Evolutionary conservation across 169 alveolate genomes (phyloP).

Genomic region (Cryptosporidium sp.): DNA sequence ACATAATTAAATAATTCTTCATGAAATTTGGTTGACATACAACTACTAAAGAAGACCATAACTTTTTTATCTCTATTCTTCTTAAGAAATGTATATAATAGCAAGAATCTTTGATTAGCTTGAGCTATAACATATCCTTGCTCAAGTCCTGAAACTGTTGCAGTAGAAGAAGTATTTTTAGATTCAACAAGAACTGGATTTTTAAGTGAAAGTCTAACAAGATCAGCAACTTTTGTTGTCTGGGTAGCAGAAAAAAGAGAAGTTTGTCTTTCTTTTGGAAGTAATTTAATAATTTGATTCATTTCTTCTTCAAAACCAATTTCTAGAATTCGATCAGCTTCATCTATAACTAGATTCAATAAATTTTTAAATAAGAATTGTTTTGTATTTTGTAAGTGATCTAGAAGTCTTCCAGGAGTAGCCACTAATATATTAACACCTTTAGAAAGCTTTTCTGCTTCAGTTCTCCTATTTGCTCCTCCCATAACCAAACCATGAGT

Average conservation of each 20-base stretch:
- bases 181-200: slow-evolving; percentile 95
- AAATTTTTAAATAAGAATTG: slow-evolving; percentile 96
- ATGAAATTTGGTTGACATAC: slow-evolving; percentile 98
- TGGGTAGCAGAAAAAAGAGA: slow-evolving; percentile 98
- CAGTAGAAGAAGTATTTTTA: slow-evolving; percentile 82
- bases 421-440: slow-evolving; percentile 97
- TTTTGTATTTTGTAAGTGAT: slow-evolving; percentile 98
- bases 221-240: slow-evolving; percentile 95
- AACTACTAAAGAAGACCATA: slow-evolving; percentile 98
- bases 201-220: slow-evolving; percentile 95
- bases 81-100: slow-evolving; percentile 96
- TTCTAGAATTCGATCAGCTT: slow-evolving; percentile 98
- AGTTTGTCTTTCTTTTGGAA: slow-evolving; percentile 97
- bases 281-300: slow-evolving; percentile 94
- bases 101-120: slow-evolving; percentile 94
- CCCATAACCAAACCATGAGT: slow-evolving; percentile 98
- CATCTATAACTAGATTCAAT: slow-evolving; percentile 96
- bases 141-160: slow-evolving; percentile 96
- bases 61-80: slow-evolving; percentile 93
- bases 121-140: slow-evolving; percentile 98
- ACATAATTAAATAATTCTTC: slow-evolving; percentile 97
- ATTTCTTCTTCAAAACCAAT: slow-evolving; percentile 99
- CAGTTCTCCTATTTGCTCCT: slow-evolving; percentile 97
- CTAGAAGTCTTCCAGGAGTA: slow-evolving; percentile 98
- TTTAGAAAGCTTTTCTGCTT: slow-evolving; percentile 94